Base-by-base conservation (phyloP, 768 basidiomycete genomes). In the Rhizopogon vinicolor region DNA sequence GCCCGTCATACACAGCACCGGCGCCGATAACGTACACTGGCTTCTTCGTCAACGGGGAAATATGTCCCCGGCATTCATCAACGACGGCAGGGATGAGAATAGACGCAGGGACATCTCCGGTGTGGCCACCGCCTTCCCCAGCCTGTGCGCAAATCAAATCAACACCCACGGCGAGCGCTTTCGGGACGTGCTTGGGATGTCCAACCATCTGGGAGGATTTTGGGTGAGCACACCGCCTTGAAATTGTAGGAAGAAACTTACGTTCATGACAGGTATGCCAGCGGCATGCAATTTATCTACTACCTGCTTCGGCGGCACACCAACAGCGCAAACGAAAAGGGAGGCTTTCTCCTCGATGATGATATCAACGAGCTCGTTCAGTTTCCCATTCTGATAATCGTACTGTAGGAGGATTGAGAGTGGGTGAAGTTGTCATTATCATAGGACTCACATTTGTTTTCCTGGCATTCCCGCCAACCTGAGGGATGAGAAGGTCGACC, bases 81-180 rank as follows among this genome's bases (percentile, higher is more conserved):
- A 96, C 92, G 63, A 89, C 91, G 0, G 92, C 92, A 8, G 93
- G 93, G 57, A 98, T 92, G 61, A 98, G 83, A 66, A 98, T 82
- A 13, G 86, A 86, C 2, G 89, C 86, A 1, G 93, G 82, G 8
- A 86, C 83, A 59, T 90, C 86, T 22, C 94, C 94, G 0, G 94
- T 96, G 76, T 86, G 85, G 13, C 91, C 91, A 52, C 93, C 92
- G 39, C 90, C 94, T 72, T 97, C 94, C 25, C 92, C 91, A 2
- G 88, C 93, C 72, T 96, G 93, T 3, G 93, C 93, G 63, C 94
- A 97, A 66, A 98, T 95, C 57, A 98, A 75, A 65, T 98, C 94
- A 33, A 91, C 89, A 37, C 94, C 95, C 37, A 78, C 86, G 3
- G 80, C 89, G 33, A 96, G 80, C 7, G 91, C 91, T 68, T 89